Percentiles rank a stretch among this genome's conserved stretches.
Evolutionary conservation across 2,329 filamentous ascomycete genomes (phyloP).

Genomic region (Fusarium siculi): DNA sequence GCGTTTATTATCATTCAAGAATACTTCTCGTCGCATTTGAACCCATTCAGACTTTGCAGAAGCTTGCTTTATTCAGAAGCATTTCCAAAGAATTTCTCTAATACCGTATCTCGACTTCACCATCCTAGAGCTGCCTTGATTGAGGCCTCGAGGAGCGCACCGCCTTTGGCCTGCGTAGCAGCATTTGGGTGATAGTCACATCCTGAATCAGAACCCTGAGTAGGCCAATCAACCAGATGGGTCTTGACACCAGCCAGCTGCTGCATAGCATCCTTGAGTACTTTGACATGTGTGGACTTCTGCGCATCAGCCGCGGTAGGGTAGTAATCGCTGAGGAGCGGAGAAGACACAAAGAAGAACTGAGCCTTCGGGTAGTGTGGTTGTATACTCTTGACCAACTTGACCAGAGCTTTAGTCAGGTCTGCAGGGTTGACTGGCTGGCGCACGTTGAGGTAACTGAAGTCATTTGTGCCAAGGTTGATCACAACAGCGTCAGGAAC

Average conservation of each 20-base stretch:
- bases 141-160: conserved; percentile 43
- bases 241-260: conserved; percentile 46
- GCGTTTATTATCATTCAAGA: too few species aligned
- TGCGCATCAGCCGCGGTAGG: conserved; percentile 51
- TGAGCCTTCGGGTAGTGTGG: conserved; percentile 49
- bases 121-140: conserved; percentile 34
- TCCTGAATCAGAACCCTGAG: conserved; percentile 52
- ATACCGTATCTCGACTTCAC: not conserved
- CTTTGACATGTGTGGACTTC: conserved; percentile 50
- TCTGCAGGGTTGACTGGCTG: conserved; percentile 43
- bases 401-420: conserved; percentile 43
- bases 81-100: not conserved
- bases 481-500: conserved; percentile 53
- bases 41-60: too few species aligned
- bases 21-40: too few species aligned
- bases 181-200: conserved; percentile 57
- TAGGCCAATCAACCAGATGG: conserved; percentile 55
- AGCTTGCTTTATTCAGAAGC: not conserved
- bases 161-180: conserved; percentile 49
- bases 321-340: conserved; percentile 53
- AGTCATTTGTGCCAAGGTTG: conserved; percentile 58
- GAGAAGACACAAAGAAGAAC: conserved; percentile 55
- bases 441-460: conserved; percentile 49
- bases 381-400: conserved; percentile 42
- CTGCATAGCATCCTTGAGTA: conserved; percentile 49